Evolutionary conservation across 441 rosid genomes (phyloP), one percentile per base, ranked within the genome.

Genomic region (Euphorbia neoarborescens): DNA sequence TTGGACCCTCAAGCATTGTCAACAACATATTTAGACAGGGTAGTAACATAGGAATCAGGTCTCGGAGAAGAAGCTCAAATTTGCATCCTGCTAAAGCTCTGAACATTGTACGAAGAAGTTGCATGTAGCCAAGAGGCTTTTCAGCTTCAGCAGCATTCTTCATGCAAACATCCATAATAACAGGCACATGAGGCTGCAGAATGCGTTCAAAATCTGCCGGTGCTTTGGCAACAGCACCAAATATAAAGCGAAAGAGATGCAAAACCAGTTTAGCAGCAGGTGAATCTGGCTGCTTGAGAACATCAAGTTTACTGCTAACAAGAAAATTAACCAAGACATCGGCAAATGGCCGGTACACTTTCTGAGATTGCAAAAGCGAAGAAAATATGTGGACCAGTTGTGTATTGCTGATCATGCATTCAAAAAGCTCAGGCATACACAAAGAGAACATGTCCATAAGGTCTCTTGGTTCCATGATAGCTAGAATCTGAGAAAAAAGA

Each of bases 371-470:
- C 83, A 92, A 68, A 73, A 92, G 95, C 20, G 90, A 81, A 9
- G 98, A 88, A 81, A 88, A 92, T 78, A 95, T 92, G 71, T 83
- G 92, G 80, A 88, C 92, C 79, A 95, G 79, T 78, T 92, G 98
- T 71, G 84, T 84, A 78, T 87, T 90, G 82, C 82, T 80, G 78
- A 89, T 87, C 97, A 95, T 92, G 96, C 91, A 90, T 78, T 92
- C 97, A 81, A 95, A 92, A 73, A 95, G 97, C 82, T 87, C 97
- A 68, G 97, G 91, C 94, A 95, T 84, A 62, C 99, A 95, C 84
- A 92, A 81, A 5, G 98, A 90, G 81, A 95, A 88, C 97, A 95
- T 89, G 81, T 95, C 98, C 99, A 92, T 90, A 20, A 92, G 94
- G 86, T 95, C 95, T 70, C 98, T 92, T 53, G 99, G 94, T 82